Conservation (phyloP, 805 yeast species). For the Cyberlindnera mycetangii region DNA sequence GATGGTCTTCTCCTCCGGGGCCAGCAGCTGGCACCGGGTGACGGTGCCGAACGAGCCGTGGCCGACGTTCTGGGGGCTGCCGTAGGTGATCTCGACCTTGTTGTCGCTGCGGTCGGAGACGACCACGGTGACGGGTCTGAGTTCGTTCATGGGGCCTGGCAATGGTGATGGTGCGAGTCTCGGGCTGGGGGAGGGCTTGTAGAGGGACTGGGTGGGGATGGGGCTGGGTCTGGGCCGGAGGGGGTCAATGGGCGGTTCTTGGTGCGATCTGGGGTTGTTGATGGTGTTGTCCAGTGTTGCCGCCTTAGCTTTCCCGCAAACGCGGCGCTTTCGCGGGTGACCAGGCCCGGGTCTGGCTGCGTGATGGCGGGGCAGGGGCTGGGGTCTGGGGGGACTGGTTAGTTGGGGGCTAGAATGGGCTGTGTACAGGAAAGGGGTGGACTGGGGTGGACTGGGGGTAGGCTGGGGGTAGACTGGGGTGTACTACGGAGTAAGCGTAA, state of each 20-base stretch:
- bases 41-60: slow-evolving; percentile 99
- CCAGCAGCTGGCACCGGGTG: slow-evolving; percentile 77
- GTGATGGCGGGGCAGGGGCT: slow-evolving; percentile 2
- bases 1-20: slow-evolving; percentile 65
- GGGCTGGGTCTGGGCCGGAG: no score
- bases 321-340: neutral
- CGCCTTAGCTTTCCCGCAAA: neutral
- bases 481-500: no score
- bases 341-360: neutral
- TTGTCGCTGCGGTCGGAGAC: slow-evolving; percentile 15
- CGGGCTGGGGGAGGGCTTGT: no score
- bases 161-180: neutral
- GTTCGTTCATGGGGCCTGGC: neutral
- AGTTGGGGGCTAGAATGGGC: no score
- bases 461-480: no score
- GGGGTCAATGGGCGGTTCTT: neutral
- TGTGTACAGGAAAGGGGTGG: no score
- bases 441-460: no score
- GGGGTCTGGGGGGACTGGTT: neutral
- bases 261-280: slow-evolving; percentile 4
- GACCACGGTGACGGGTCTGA: slow-evolving; percentile 4
- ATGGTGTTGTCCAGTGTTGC: neutral
- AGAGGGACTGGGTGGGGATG: no score
- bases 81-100: slow-evolving; percentile 57
- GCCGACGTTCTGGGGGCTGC: slow-evolving; percentile 90